Percentiles rank a stretch among this genome's conserved stretches.
Conservation (phyloP, 495 filamentous ascomycete genomes). For the Aspergillus ostianus region DNA sequence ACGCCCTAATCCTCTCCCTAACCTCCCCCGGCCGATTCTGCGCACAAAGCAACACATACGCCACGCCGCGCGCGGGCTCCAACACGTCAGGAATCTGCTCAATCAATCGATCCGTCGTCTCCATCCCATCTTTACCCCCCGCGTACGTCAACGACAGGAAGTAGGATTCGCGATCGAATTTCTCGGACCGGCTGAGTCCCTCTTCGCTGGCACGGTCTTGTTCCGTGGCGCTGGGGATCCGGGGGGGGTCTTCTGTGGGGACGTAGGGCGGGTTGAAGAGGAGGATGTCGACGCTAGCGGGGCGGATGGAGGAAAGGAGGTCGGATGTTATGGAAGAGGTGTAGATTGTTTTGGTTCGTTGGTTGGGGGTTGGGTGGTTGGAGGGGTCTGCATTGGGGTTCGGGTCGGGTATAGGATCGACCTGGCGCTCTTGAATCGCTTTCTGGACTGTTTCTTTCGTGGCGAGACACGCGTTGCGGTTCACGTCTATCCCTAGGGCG, state of each 20-base stretch:
- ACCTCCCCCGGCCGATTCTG: constrained; percentile 82
- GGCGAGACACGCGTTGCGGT: constrained; percentile 72
- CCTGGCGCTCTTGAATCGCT: constrained; percentile 45
- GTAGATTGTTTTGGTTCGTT: constrained; percentile 36
- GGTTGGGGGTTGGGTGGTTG: no score
- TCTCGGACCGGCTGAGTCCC: constrained; percentile 28
- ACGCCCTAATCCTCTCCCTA: constrained; percentile 57
- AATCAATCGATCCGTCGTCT: constrained; percentile 78
- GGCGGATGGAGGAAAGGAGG: constrained; percentile 56
- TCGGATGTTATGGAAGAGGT: constrained; percentile 65
- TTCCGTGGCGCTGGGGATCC: constrained; percentile 33
- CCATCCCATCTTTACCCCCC: constrained; percentile 88
- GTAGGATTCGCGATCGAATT: constrained; percentile 70
- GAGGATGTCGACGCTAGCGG: constrained; percentile 68
- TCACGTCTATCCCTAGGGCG: constrained; percentile 76
- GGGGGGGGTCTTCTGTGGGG: constrained; percentile 71
- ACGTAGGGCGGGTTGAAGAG: constrained; percentile 98
- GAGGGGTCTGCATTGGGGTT: neutral
- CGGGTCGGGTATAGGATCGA: neutral
- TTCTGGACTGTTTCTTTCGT: constrained; percentile 59
- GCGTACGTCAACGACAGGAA: constrained; percentile 85
- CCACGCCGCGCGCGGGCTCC: constrained; percentile 63
- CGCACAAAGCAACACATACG: constrained; percentile 84
- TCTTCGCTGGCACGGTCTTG: constrained; percentile 11
- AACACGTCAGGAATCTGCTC: constrained; percentile 62